Evolutionary conservation across 2,329 filamentous ascomycete genomes (phyloP), one percentile per base, ranked within the genome.

Genomic region (Colletotrichum lentis): DNA sequence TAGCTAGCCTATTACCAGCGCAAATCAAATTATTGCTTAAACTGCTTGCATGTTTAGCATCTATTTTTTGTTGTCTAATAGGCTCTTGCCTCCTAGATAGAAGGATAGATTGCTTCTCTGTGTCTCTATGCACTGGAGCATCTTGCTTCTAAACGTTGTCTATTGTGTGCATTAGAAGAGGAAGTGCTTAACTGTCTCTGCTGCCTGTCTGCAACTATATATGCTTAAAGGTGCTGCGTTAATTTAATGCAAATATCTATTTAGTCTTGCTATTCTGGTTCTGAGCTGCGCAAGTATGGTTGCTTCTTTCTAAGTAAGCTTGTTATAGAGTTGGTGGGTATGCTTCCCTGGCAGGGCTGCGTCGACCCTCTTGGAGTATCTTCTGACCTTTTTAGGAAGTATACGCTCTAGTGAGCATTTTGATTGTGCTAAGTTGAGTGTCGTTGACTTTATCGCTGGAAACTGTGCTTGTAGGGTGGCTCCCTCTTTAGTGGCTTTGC

Each of bases 121-220:
- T 24, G 4, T 24, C 24, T 24, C 24, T 24, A 24, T 24, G 4
- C 24, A 24, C 24, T 24, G 4, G 24, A 24, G 24, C 4, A 24
- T 24, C 24, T 24, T 24, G 4, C 24, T 24, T 24, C 24, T 24
- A 24, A 24, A 24, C 24, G 24, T 24, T 24, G 4, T 24, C 24
- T 24, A 10, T 12, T 49, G 4, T 22, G 31, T 71, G 64, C 64
- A 76, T 70, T 69, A 69, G 10, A 53, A 53, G 5, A 53, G 50
- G 12, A 53, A 53, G 20, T 53, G n/a, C 31, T 53, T 10, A 0
- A 73, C 71, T 35, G 69, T 75, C 64, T 75, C 73, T 74, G 61
- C 73, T 37, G 55, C 70, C 55, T 67, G 50, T 39, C 64, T 64
- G 44, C 62, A 70, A 14, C 59, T 62, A 47, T 52, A 71, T 64